These are phyloP conservation scores for Eucalyptus tenuipes DNA, from an alignment of 345 rosid genomes.

Conservation along the genomic window DNA sequence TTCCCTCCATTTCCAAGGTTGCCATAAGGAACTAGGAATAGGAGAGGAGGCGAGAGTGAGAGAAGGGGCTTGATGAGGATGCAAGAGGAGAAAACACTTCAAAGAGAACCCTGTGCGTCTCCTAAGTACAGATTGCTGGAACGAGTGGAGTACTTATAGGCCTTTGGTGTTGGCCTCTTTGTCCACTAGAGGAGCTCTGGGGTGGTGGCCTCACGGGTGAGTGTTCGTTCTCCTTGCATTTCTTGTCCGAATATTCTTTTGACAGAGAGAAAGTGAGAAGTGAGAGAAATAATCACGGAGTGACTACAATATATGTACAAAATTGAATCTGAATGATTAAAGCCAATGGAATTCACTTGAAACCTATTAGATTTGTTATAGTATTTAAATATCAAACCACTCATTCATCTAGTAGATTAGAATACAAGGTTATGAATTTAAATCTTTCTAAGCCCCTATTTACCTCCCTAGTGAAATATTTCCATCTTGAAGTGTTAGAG, in stretches of 20 bases:
- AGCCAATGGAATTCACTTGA: not conserved
- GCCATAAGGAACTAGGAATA: not conserved
- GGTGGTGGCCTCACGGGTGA: not conserved
- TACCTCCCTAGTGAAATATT: too few relatives aligned
- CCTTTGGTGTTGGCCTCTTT: not conserved
- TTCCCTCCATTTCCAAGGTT: constrained; percentile 33
- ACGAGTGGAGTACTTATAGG: not conserved
- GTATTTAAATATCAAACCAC: not conserved
- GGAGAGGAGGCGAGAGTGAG: not conserved
- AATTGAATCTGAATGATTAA: not conserved
- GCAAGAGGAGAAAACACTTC: not conserved
- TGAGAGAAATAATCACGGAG: not conserved
- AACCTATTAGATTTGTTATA: not conserved
- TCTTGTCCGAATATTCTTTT: not conserved
- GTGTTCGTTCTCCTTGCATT: not conserved
- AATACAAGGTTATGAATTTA: not conserved
- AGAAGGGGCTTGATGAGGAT: not conserved
- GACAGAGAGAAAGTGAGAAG: not conserved
- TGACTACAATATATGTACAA: not conserved
- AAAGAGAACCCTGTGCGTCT: not conserved
- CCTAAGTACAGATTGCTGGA: not conserved
- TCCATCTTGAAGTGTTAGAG: too few relatives aligned
- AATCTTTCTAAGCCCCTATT: too few relatives aligned
- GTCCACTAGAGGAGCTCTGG: not conserved
- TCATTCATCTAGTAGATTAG: not conserved